Conservation (phyloP, 306 rosid species). For the Prunus davidiana region DNA sequence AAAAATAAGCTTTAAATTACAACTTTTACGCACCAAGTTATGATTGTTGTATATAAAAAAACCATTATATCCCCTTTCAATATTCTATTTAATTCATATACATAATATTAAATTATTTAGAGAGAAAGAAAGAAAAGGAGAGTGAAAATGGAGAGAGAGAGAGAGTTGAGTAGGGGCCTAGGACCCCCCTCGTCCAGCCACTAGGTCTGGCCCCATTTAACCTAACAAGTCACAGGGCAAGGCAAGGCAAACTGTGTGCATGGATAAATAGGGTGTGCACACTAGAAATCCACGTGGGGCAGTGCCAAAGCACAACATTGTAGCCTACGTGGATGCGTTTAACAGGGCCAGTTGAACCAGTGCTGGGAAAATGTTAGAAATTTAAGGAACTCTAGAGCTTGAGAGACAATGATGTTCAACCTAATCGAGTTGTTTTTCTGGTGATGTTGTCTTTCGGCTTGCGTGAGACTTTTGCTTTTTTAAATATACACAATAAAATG, state of each 20-base stretch:
- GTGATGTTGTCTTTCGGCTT: too few relatives aligned
- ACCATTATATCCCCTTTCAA: too few relatives aligned
- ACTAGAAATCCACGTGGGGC: constrained; percentile 33
- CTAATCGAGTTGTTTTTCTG: too few relatives aligned
- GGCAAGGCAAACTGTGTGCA: neutral
- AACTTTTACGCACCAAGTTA: too few relatives aligned
- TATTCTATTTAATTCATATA: too few relatives aligned
- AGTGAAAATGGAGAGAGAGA: too few relatives aligned
- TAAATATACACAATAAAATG: neutral
- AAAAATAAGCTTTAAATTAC: too few relatives aligned
- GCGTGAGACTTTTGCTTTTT: neutral
- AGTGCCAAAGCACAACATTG: constrained; percentile 25
- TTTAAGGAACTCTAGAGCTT: neutral
- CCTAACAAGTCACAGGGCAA: neutral
- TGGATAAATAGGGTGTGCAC: constrained; percentile 25
- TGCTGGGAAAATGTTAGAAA: neutral
- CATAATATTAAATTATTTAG: too few relatives aligned
- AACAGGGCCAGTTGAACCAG: constrained; percentile 20
- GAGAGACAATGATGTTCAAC: neutral
- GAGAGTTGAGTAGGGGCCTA: too few relatives aligned
- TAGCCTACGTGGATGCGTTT: constrained; percentile 31
- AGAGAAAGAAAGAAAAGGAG: too few relatives aligned
- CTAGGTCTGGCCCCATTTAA: neutral
- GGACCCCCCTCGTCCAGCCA: too few relatives aligned
- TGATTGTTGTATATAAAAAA: too few relatives aligned